phyloP scores from a whole-genome alignment of 2,329 filamentous ascomycete species.

The Paracorniculantispora psalliotae region DNA sequence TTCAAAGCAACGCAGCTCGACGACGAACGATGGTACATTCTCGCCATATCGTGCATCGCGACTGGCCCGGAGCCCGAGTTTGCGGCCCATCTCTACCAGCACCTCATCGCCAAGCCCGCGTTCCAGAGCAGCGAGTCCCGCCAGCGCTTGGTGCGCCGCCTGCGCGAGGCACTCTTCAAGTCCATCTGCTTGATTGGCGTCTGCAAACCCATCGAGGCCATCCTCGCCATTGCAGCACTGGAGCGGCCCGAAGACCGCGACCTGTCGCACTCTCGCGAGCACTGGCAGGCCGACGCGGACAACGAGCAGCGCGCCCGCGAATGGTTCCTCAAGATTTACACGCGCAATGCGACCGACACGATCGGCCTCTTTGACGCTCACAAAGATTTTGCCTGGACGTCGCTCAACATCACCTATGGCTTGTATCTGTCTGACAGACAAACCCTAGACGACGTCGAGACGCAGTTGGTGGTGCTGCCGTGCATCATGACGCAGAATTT shows the following conservation, averaged over 20 bases:
- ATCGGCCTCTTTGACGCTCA: conserved; percentile 33
- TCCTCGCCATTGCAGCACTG: conserved; percentile 48
- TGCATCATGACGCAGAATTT: conserved; percentile 57
- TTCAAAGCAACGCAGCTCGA: conserved; percentile 3
- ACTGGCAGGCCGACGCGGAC: conserved; percentile 53
- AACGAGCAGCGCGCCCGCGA: conserved; percentile 47
- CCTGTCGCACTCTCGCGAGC: conserved; percentile 46
- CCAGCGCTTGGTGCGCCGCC: conserved; percentile 42
- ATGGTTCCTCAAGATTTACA: conserved; percentile 55
- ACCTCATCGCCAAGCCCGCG: conserved; percentile 46
- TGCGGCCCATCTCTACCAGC: conserved; percentile 49
- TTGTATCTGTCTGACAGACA: conserved; percentile 52
- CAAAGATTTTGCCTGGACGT: conserved; percentile 44
- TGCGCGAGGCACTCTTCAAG: conserved; percentile 57
- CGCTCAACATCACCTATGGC: conserved; percentile 52
- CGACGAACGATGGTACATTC: conserved; percentile 16
- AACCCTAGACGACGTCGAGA: conserved; percentile 49
- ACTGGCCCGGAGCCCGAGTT: conserved; percentile 35
- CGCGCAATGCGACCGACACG: conserved; percentile 37
- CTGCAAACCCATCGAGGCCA: conserved; percentile 57
- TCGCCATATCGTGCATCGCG: conserved; percentile 13
- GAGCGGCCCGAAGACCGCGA: conserved; percentile 54
- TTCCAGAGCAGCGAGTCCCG: conserved; percentile 39
- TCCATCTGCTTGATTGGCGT: conserved; percentile 54
- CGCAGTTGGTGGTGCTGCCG: conserved; percentile 48